phyloP scores from a whole-genome alignment of 1,284 basidiomycete species.

The Microbotryum intermedium region DNA sequence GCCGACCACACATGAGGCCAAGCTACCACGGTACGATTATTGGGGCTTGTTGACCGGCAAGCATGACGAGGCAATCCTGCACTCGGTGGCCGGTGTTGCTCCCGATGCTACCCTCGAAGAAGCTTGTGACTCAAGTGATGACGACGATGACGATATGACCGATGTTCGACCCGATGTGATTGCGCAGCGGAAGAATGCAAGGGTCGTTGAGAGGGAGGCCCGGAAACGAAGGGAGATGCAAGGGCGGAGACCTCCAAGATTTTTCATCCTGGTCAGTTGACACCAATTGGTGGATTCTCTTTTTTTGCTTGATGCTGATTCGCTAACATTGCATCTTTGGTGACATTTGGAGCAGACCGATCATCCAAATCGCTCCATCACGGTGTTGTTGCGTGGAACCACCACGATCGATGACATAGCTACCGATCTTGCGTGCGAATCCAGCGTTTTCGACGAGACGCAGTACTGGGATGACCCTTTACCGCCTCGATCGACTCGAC shows the following conservation, averaged over 20 bases:
- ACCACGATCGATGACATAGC: constrained; percentile 36
- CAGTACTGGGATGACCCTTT: constrained; percentile 9
- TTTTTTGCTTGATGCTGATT: neutral
- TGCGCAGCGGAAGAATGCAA: neutral
- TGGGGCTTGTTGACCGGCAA: neutral
- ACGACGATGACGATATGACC: neutral
- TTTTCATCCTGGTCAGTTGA: constrained; percentile 3
- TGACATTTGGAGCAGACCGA: constrained; percentile 27
- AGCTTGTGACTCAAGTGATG: neutral
- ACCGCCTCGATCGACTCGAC: neutral
- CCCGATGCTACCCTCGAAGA: constrained; percentile 2
- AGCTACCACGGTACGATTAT: neutral
- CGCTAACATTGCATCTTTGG: no score
- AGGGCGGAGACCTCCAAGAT: constrained; percentile 3
- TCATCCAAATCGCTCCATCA: constrained; percentile 31
- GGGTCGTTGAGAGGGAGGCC: neutral
- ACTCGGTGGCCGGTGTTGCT: neutral
- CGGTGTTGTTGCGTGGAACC: constrained; percentile 35
- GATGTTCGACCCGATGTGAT: neutral
- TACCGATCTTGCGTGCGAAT: constrained; percentile 37
- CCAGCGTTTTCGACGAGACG: constrained; percentile 13
- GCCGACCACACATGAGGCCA: no score
- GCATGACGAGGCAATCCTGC: neutral
- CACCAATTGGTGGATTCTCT: no score
- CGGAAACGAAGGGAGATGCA: neutral